Evolutionary conservation across 1,284 basidiomycete genomes (phyloP).

Genomic region (Naganishia cerealis): DNA sequence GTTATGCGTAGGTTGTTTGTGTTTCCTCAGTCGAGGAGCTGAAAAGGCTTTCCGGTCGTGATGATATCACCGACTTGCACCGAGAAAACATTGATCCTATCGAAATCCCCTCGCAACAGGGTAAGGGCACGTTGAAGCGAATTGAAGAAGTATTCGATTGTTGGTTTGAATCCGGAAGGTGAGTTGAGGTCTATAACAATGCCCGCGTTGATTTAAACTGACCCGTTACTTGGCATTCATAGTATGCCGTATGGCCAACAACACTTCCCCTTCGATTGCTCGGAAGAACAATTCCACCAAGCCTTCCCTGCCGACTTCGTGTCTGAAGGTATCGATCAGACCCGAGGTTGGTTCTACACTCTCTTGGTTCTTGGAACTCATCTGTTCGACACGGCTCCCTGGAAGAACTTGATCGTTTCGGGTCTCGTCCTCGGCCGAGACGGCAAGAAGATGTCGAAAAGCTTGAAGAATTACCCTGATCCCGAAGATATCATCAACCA

Average conservation of each 20-base stretch:
- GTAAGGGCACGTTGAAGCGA: slow-evolving; percentile 84
- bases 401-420: slow-evolving; percentile 97
- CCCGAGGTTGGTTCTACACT: slow-evolving; percentile 99
- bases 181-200: slow-evolving; percentile 37
- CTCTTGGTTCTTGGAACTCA: slow-evolving; percentile 92
- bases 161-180: slow-evolving; percentile 99
- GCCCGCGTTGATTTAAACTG: not conserved
- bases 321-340: slow-evolving; percentile 94
- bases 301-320: slow-evolving; percentile 97
- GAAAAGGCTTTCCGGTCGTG: slow-evolving; percentile 80
- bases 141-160: slow-evolving; percentile 99
- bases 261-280: slow-evolving; percentile 98
- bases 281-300: slow-evolving; percentile 68
- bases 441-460: slow-evolving; percentile 99
- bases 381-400: slow-evolving; percentile 87
- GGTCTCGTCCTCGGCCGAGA: slow-evolving; percentile 94
- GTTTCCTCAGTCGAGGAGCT: slow-evolving; percentile 87
- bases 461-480: slow-evolving; percentile 96
- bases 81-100: slow-evolving; percentile 93
- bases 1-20: slow-evolving; percentile 67
- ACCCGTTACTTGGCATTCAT: slow-evolving; percentile 19
- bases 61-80: slow-evolving; percentile 87
- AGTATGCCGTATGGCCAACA: slow-evolving; percentile 99
- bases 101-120: slow-evolving; percentile 88
- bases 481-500: slow-evolving; percentile 85